Percentiles rank a stretch among this genome's conserved stretches.
These are phyloP conservation scores for Monosporascus sp. DNA, from an alignment of 2,329 filamentous ascomycete species.

Conservation along the genomic window DNA sequence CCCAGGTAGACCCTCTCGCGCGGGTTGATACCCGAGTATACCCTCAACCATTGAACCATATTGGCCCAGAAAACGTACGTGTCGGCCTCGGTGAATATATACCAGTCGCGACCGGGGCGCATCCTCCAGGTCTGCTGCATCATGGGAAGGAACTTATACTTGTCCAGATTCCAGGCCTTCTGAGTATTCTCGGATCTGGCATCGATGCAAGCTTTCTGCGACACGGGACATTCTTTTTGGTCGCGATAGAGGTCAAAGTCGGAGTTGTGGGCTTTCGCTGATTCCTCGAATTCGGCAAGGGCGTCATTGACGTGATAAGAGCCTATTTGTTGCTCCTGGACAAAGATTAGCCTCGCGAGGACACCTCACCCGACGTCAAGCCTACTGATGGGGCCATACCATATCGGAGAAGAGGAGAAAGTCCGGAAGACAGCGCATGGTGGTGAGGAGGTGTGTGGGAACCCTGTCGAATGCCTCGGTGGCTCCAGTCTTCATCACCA, in stretches of 20 bases:
- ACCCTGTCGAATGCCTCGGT: slow-evolving; percentile 50
- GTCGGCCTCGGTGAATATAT: slow-evolving; percentile 55
- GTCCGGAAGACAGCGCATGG: slow-evolving; percentile 48
- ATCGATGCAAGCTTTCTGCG: slow-evolving; percentile 39
- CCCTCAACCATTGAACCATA: slow-evolving; percentile 43
- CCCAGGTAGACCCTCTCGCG: slow-evolving; percentile 44
- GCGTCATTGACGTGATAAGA: slow-evolving; percentile 36
- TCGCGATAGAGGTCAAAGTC: slow-evolving; percentile 42
- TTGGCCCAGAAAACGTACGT: slow-evolving; percentile 54
- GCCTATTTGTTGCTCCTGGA: slow-evolving; percentile 44
- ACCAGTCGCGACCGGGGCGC: slow-evolving; percentile 51
- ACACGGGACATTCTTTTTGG: slow-evolving; percentile 41
- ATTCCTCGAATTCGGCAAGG: slow-evolving; percentile 30
- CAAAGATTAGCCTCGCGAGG: slow-evolving; percentile 2
- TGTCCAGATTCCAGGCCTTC: slow-evolving; percentile 50
- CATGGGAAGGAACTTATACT: slow-evolving; percentile 58
- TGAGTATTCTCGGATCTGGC: slow-evolving; percentile 23
- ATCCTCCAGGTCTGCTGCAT: slow-evolving; percentile 49
- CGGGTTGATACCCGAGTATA: slow-evolving; percentile 34
- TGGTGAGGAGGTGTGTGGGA: slow-evolving; percentile 51
- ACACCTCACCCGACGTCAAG: not conserved
- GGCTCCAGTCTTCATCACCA: slow-evolving; percentile 56
- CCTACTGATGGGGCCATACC: slow-evolving; percentile 17
- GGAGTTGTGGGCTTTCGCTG: slow-evolving; percentile 31
- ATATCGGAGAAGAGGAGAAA: slow-evolving; percentile 55